Conservation (phyloP, 768 basidiomycete species). For the Hygrocybe punicea region DNA sequence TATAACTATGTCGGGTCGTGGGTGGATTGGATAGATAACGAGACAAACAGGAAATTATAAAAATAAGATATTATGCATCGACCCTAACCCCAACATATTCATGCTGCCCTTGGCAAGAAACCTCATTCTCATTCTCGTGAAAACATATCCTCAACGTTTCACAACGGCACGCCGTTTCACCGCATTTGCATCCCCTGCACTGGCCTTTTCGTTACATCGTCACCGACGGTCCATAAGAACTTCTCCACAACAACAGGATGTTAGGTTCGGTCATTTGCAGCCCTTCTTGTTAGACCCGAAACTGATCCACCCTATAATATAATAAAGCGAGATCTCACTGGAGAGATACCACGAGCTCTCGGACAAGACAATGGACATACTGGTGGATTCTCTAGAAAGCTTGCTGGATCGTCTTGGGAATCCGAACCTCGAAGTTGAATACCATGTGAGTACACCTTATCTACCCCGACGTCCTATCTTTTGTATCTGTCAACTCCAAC, state of each 20-base stretch:
- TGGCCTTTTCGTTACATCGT: no score
- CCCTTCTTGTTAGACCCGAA: neutral
- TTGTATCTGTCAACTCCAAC: neutral
- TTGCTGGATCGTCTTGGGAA: constrained; percentile 60
- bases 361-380: constrained; percentile 70
- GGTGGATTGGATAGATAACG: constrained; percentile 75
- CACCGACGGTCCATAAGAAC: no score
- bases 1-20: constrained; percentile 85
- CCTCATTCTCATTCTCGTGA: no score
- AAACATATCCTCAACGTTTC: no score
- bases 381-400: constrained; percentile 73
- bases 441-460: constrained; percentile 57
- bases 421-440: constrained; percentile 77
- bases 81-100: no score
- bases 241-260: constrained; percentile 54
- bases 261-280: constrained; percentile 42
- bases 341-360: constrained; percentile 69
- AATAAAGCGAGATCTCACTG: constrained; percentile 45
- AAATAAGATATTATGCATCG: no score
- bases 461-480: neutral
- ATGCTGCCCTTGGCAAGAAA: no score
- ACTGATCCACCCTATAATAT: neutral
- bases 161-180: no score
- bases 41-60: constrained; percentile 34
- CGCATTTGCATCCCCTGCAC: no score